Percentiles rank a stretch among this genome's conserved stretches.
These are phyloP conservation scores for Aspergillus baeticus DNA, from an alignment of 495 filamentous ascomycete species.

Conservation along the genomic window DNA sequence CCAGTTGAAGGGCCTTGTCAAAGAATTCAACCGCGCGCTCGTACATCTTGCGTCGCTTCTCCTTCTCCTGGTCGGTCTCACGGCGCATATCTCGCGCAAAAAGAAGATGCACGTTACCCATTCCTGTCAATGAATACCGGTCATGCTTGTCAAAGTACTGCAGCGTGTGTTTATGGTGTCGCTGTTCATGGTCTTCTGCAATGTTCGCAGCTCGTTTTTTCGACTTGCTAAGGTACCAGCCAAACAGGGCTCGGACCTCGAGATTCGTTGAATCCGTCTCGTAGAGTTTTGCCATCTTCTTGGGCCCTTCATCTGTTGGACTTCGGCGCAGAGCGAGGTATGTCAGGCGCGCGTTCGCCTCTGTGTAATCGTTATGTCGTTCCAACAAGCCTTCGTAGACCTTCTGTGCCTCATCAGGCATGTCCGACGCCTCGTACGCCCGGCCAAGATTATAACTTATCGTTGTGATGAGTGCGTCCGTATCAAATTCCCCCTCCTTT, in stretches of 20 bases:
- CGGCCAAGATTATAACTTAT: constrained; percentile 96
- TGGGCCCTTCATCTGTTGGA: constrained; percentile 81
- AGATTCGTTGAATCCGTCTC: constrained; percentile 76
- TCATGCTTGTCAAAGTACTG: constrained; percentile 96
- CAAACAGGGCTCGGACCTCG: constrained; percentile 87
- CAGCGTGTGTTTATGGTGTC: constrained; percentile 93
- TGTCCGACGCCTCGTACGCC: constrained; percentile 84
- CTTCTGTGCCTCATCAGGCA: constrained; percentile 77
- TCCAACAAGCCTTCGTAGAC: constrained; percentile 82
- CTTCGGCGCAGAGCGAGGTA: constrained; percentile 86
- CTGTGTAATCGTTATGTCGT: constrained; percentile 85
- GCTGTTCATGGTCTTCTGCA: constrained; percentile 84
- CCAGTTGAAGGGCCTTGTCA: constrained; percentile 91
- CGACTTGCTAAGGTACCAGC: constrained; percentile 87
- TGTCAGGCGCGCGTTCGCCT: constrained; percentile 80
- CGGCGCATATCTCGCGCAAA: constrained; percentile 91
- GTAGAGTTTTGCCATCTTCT: constrained; percentile 76
- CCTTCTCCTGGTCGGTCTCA: constrained; percentile 82
- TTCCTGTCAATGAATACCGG: constrained; percentile 86
- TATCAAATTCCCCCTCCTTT: constrained; percentile 62
- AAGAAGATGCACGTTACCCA: constrained; percentile 89
- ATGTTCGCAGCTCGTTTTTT: constrained; percentile 78
- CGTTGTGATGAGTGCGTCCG: constrained; percentile 85
- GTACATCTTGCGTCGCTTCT: constrained; percentile 83
- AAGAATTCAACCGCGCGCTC: constrained; percentile 95